Conservation (phyloP, 1,139 yeast species). For the Pichia inconspicua region DNA sequence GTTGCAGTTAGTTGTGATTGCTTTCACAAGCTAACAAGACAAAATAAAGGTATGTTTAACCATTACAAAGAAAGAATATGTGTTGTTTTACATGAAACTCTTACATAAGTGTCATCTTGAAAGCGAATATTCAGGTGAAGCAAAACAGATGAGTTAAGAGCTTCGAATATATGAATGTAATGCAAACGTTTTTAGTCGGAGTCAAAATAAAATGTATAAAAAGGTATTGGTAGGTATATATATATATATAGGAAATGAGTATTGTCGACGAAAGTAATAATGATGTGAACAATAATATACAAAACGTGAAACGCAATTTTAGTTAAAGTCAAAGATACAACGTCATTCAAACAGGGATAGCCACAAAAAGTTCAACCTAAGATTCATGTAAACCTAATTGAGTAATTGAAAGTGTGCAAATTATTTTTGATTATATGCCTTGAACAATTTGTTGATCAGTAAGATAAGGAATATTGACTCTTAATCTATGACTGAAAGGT, state of each 20-base stretch:
- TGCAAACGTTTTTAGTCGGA: not conserved
- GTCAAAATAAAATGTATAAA: too few species aligned
- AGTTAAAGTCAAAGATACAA: not conserved
- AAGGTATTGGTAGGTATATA: not conserved
- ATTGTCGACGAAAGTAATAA: not conserved
- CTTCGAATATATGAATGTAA: too few species aligned
- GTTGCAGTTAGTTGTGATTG: too few species aligned
- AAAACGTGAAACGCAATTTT: not conserved
- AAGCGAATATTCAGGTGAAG: too few species aligned
- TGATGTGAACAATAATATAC: not conserved
- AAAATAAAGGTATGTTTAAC: too few species aligned
- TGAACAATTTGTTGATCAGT: constrained; percentile 30
- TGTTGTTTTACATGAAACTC: too few species aligned
- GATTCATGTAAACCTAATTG: not conserved
- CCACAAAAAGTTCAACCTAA: not conserved
- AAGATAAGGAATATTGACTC: constrained; percentile 52
- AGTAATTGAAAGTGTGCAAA: not conserved
- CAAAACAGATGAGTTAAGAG: too few species aligned
- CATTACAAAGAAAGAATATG: too few species aligned
- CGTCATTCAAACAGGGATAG: not conserved
- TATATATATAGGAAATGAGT: not conserved
- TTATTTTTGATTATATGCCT: constrained; percentile 12
- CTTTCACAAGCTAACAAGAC: too few species aligned
- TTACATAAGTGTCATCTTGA: too few species aligned
- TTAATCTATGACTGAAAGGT: constrained; percentile 70